Base-by-base conservation (phyloP, 2,329 filamentous ascomycete genomes). In the Nigrospora oryzae region DNA sequence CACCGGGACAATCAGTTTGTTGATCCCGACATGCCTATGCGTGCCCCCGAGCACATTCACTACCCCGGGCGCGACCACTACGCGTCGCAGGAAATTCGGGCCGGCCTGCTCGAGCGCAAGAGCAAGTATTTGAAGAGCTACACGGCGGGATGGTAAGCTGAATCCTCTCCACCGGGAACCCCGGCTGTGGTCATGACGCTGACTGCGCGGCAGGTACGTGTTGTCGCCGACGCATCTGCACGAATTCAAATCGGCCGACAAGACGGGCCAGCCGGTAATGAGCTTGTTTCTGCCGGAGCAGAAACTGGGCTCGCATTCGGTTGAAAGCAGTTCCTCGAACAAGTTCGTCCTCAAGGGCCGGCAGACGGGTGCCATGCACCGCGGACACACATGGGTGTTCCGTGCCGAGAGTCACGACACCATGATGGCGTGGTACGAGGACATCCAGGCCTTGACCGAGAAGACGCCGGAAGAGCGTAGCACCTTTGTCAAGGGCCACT, bases 41-140 rank as follows among this genome's bases (percentile, higher is more conserved):
- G 93, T 45, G 79, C 83, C 43, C 66, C 88, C 16, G 81, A 94
- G 57, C 84, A 87, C 50, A 94, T 98, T 53, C 80, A 87, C 48
- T 98, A 97, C 61, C 90, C 90, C 15, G 93, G 93, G 36, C 89
- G 88, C 60, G 79, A 95, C 56, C 86, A 95, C 63, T 82, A 86
- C 49, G 81, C 87, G 43, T 64, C 88, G 74, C 61, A 86, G 49
- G 91, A 97, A 64, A 86, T 98, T 43, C 78, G 90, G 49, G 88
- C 89, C 16, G 93, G 93, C 3, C 82, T 96, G 66, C 72, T 98
- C 33, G 93, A 98, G 70, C 84, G 93, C 53, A 97, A 97, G 81
- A 95, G 89, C 77, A 98, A 97, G 62, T 98, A 97, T 59, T 71
- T 98, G 49, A 97, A 96, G 72, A 96, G 90, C 63, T 96, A 96